phyloP scores from a whole-genome alignment of 768 basidiomycete species.

The Boletus reticulatus region DNA sequence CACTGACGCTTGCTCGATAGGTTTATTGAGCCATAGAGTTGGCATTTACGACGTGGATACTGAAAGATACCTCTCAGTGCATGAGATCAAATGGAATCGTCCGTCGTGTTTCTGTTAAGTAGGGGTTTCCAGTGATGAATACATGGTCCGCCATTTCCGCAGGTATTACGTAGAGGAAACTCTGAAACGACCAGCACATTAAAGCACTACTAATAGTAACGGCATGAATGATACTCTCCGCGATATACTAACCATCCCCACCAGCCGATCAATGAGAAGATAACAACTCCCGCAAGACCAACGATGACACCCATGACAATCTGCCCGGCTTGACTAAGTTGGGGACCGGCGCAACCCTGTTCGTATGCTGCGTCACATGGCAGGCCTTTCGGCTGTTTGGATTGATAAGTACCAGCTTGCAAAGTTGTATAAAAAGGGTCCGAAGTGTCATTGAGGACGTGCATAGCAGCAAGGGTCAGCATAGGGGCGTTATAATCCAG shows the following conservation, averaged over 20 bases:
- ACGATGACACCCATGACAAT: constrained; percentile 72
- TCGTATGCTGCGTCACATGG: constrained; percentile 78
- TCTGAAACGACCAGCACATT: background rate
- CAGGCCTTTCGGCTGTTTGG: constrained; percentile 57
- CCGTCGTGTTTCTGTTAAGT: background rate
- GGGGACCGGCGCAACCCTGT: constrained; percentile 47
- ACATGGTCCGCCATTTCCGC: background rate
- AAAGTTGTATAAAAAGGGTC: constrained; percentile 81
- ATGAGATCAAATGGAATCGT: background rate
- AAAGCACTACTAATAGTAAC: constrained; percentile 16
- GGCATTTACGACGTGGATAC: background rate
- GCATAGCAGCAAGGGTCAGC: constrained; percentile 80
- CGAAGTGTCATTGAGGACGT: constrained; percentile 59
- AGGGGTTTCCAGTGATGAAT: background rate
- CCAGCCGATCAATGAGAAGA: constrained; percentile 45
- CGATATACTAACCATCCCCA: constrained; percentile 33
- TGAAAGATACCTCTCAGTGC: background rate
- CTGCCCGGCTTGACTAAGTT: constrained; percentile 57
- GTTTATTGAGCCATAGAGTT: constrained; percentile 20
- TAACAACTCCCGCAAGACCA: constrained; percentile 55
- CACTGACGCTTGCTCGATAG: constrained; percentile 10
- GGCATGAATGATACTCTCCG: constrained; percentile 19
- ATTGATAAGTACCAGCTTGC: constrained; percentile 62
- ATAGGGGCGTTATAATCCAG: constrained; percentile 89
- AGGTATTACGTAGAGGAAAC: background rate